Base-by-base conservation (phyloP, 2,329 filamentous ascomycete species). In the Zarea fungicola region DNA sequence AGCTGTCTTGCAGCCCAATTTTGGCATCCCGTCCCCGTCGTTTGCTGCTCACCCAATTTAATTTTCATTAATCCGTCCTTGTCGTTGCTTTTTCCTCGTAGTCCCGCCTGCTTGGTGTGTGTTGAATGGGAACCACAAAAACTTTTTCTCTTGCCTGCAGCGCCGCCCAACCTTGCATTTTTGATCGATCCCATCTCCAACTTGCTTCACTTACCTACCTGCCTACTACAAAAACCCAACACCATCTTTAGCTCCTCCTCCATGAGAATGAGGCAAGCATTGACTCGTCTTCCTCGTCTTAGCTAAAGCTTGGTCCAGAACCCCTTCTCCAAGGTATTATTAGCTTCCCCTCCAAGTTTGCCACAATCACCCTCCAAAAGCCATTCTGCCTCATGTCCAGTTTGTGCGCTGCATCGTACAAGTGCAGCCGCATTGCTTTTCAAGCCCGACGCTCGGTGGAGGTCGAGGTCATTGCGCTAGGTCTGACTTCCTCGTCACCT, bases 361-460 rank as follows among this genome's bases (percentile, higher is more conserved):
- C n/a, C n/a, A n/a, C n/a, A n/a, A n/a, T n/a, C 26, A 22, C 41
- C 34, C 18, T 25, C 42, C 6, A 7, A n/a, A 35, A 28, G 16
- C 32, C 37, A 16, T 23, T 45, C 42, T 34, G 34, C 14, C 29
- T 37, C 23, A 31, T 23, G 16, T 46, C 42, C 42, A 46, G 32
- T 37, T 29, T 46, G 36, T 28, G 42, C 37, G 34, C 42, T 34
- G 42, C 23, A 32, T 46, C 32, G 42, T 45, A 35, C 41, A 22
- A 36, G 25, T 16, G 11, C 37, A 46, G 42, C 42, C 42, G 42
- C 42, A 25, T 46, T 37, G 22, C 42, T 37, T 46, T 46, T 46
- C 42, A 6, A 14, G 13, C 29, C 29, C 6, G 16, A n/a, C 29
- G 13, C 42, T 44, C 29, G 22, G 31, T 16, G 9, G 18, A 29